Evolutionary conservation across 2,329 filamentous ascomycete genomes (phyloP).

Genomic region (Albophoma yamanashiensis): DNA sequence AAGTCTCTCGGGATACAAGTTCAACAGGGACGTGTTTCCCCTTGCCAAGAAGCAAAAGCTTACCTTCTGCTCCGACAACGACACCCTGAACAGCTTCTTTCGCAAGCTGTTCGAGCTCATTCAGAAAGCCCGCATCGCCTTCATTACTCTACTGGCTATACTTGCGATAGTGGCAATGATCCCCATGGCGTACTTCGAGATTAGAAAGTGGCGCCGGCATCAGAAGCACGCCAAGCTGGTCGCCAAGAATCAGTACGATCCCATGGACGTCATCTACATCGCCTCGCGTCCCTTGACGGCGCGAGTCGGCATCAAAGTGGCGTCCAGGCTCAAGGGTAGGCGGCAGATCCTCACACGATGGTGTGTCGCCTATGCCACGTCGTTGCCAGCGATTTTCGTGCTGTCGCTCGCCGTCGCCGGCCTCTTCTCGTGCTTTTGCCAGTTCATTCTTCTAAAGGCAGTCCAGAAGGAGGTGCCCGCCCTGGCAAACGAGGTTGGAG

Average conservation of each 20-base stretch:
- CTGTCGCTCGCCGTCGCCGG: constrained; percentile 74
- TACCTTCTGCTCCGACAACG: constrained; percentile 80
- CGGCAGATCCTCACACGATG: constrained; percentile 68
- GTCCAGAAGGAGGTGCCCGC: constrained; percentile 68
- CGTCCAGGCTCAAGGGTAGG: constrained; percentile 52
- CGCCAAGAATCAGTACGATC: constrained; percentile 56
- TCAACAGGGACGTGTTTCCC: constrained; percentile 69
- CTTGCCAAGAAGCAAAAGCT: constrained; percentile 74
- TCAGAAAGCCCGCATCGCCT: constrained; percentile 59
- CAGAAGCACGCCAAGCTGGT: constrained; percentile 59
- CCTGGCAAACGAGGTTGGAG: constrained; percentile 62
- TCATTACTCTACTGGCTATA: constrained; percentile 63
- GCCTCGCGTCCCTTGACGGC: constrained; percentile 72
- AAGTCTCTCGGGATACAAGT: constrained; percentile 61
- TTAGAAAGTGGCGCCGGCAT: constrained; percentile 65
- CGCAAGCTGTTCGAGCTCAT: constrained; percentile 55
- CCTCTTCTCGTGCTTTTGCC: constrained; percentile 71
- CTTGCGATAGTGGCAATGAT: constrained; percentile 63
- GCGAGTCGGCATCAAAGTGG: constrained; percentile 57
- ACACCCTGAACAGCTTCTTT: constrained; percentile 78
- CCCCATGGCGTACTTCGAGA: constrained; percentile 73
- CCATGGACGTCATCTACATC: constrained; percentile 83
- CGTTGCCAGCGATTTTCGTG: constrained; percentile 74
- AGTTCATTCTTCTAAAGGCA: constrained; percentile 63
- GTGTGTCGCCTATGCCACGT: constrained; percentile 81